Evolutionary conservation across 179 eudicot genomes (phyloP), one percentile per base, ranked within the genome.

Genomic region (Silene coronaria): DNA sequence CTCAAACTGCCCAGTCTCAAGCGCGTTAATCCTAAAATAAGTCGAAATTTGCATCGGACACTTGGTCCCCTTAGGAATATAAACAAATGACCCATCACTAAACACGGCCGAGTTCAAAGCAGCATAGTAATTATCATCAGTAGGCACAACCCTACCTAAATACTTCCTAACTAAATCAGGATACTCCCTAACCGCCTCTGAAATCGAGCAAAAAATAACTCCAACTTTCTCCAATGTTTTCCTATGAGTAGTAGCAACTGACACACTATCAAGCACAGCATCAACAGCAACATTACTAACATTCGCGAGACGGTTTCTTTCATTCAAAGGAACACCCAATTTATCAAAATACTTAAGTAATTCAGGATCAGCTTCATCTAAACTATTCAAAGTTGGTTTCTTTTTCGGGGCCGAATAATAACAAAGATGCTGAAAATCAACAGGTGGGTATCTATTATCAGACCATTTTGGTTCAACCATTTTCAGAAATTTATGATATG

Each of bases 31-130:
- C 64, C 97, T 81, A 78, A 96, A 96, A 82, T 93, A 93, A 3
- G 99, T 96, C 3, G 97, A 93, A 45, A 96, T 93, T n/a, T 89
- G 97, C 99, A 96, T 96, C 2, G 99, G 99, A 42, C 97, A 93
- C 73, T 78, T 89, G 0, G 87, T 82, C 34, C 84, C 92, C 77
- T 93, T 89, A 1, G 97, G 97, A 67, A 93, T 85, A 65, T 93
- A 96, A 74, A 93, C 94, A 82, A 96, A 96, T 2, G 97, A 93
- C 1, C 97, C 97, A 82, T 96, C 97, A 84, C 97, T 96, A 80
- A 96, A 93, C 24, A 96, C 97, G 74, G 97, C 96, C 2, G 97
- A 84, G 72, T 93, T 96, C 78, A 96, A 82, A 77, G 97, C 93
- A 65, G 91, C 92, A 79, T 93, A 91, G 76, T 86, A 96, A 70